phyloP scores from a whole-genome alignment of 768 basidiomycete genomes.

The Lactarius pseudohatsudake region DNA sequence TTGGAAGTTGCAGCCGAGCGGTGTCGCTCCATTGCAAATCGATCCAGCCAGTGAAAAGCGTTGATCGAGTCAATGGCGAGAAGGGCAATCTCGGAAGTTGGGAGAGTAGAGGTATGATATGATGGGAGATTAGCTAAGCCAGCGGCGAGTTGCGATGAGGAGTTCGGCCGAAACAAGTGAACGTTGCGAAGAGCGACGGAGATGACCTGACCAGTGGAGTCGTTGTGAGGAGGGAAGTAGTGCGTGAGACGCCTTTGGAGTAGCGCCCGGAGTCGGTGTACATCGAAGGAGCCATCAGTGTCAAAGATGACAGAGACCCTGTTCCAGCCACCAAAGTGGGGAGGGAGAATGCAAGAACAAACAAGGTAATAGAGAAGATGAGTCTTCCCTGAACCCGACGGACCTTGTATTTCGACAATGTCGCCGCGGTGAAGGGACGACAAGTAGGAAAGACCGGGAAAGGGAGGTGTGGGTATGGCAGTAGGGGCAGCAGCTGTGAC shows the following conservation, averaged over 20 bases:
- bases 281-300: slow-evolving; percentile 63
- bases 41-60: slow-evolving; percentile 77
- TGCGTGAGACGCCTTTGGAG: slow-evolving; percentile 48
- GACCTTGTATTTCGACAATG: slow-evolving; percentile 75
- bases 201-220: slow-evolving; percentile 33
- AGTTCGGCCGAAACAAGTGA: slow-evolving; percentile 68
- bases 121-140: slow-evolving; percentile 58
- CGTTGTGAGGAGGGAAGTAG: slow-evolving; percentile 28
- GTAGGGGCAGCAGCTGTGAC: slow-evolving; percentile 9
- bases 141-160: slow-evolving; percentile 66
- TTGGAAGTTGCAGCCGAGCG: slow-evolving; percentile 34
- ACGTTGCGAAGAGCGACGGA: slow-evolving; percentile 50
- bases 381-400: slow-evolving; percentile 73
- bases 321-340: slow-evolving; percentile 52
- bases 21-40: slow-evolving; percentile 56
- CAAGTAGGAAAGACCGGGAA: slow-evolving; percentile 23
- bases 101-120: slow-evolving; percentile 51
- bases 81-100: slow-evolving; percentile 57
- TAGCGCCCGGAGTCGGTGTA: slow-evolving; percentile 52
- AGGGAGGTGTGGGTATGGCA: slow-evolving; percentile 22
- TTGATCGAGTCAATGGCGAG: slow-evolving; percentile 76
- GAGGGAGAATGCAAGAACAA: slow-evolving; percentile 57
- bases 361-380: slow-evolving; percentile 71
- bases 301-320: slow-evolving; percentile 70
- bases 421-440: slow-evolving; percentile 52